A percentile compares a stretch with the other conserved stretches of the same genome.
These are phyloP conservation scores for Polyplosphaeria fusca DNA, from an alignment of 495 filamentous ascomycete species.

Conservation along the genomic window DNA sequence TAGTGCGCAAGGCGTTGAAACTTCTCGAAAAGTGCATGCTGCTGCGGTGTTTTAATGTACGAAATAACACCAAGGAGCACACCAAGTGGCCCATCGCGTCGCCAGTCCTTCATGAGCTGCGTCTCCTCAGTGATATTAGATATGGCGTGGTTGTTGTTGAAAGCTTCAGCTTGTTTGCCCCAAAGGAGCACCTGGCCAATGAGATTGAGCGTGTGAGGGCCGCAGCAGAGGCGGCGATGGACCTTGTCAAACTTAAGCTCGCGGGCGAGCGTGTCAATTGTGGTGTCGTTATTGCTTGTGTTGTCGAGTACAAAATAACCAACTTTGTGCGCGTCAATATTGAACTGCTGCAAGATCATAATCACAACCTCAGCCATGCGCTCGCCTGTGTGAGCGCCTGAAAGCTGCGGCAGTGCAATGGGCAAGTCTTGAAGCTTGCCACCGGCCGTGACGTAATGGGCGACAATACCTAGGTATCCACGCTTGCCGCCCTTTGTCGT, in stretches of 20 bases:
- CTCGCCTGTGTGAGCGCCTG: slow-evolving; percentile 5
- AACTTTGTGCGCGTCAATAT: background rate
- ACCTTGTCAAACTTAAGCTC: background rate
- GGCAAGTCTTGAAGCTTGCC: background rate
- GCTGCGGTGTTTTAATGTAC: background rate
- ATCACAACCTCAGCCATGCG: background rate
- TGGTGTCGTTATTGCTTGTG: background rate
- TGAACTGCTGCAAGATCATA: background rate
- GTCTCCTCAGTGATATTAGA: background rate
- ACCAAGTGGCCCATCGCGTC: background rate
- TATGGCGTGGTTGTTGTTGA: background rate
- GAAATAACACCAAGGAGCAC: background rate
- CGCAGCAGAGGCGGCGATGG: background rate
- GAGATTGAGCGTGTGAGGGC: background rate
- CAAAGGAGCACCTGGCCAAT: too few relatives aligned
- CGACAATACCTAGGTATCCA: slow-evolving; percentile 31
- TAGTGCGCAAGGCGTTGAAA: background rate
- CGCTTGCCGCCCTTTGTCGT: background rate
- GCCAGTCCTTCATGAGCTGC: background rate
- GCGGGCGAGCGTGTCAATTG: background rate
- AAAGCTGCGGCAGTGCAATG: slow-evolving; percentile 2
- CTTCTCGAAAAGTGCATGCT: background rate
- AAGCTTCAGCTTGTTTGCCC: background rate
- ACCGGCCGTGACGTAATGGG: slow-evolving; percentile 14
- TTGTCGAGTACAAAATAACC: slow-evolving; percentile 8